Percentiles rank a stretch among this genome's conserved stretches.
These are phyloP conservation scores for Pseudopithomyces maydicus DNA, from an alignment of 2,329 filamentous ascomycete species.

Conservation along the genomic window DNA sequence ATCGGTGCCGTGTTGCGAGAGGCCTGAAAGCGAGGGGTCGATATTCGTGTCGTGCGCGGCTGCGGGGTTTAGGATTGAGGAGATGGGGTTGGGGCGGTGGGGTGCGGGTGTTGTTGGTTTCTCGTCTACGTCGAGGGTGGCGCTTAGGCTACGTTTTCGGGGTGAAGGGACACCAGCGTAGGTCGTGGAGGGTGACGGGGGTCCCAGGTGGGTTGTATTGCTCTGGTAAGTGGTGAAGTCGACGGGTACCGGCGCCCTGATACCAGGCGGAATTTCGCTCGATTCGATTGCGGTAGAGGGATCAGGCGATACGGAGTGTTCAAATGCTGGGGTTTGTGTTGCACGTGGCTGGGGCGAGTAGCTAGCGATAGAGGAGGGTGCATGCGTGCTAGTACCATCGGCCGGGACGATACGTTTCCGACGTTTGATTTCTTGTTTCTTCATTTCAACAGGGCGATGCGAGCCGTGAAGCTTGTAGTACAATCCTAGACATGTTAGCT, in stretches of 20 bases:
- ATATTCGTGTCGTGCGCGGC: constrained; percentile 35
- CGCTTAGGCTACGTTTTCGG: constrained; percentile 44
- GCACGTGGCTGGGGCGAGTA: constrained; percentile 36
- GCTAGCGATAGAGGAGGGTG: constrained; percentile 31
- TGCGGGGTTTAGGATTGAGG: constrained; percentile 39
- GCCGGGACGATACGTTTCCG: constrained; percentile 93
- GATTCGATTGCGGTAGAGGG: constrained; percentile 34
- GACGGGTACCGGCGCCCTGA: constrained; percentile 39
- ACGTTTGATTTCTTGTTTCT: constrained; percentile 95
- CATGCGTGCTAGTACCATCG: constrained; percentile 44
- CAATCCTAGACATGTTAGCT: constrained; percentile 64
- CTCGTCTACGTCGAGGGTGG: constrained; percentile 37
- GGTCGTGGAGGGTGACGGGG: constrained; percentile 16
- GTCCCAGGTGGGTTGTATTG: constrained; percentile 14
- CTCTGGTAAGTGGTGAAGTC: constrained; percentile 45
- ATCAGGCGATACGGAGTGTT: constrained; percentile 43
- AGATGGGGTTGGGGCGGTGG: constrained; percentile 40
- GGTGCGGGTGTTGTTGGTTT: constrained; percentile 27
- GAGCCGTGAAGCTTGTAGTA: constrained; percentile 97
- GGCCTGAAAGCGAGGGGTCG: constrained; percentile 35
- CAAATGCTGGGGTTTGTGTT: constrained; percentile 35
- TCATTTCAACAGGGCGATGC: constrained; percentile 96
- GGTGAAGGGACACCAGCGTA: constrained; percentile 31
- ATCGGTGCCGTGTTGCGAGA: constrained; percentile 23
- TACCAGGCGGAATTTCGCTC: constrained; percentile 32